These are phyloP conservation scores for Arthrobotrys sinensis DNA, from an alignment of 2,329 filamentous ascomycete genomes.

Conservation along the genomic window DNA sequence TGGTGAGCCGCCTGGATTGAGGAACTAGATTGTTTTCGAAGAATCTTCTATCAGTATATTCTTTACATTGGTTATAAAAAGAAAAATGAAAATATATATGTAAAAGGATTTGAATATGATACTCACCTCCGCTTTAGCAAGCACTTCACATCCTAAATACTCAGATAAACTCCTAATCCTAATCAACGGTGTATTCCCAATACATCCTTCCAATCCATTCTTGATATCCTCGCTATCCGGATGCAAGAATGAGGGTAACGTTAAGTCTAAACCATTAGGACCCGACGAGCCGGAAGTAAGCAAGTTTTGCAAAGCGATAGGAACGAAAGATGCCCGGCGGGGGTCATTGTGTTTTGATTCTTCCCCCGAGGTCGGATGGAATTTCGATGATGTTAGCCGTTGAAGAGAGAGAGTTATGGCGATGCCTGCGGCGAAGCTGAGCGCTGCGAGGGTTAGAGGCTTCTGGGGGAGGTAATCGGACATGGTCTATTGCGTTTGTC, in stretches of 20 bases:
- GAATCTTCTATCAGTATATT: conserved; percentile 63
- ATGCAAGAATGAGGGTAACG: conserved; percentile 21
- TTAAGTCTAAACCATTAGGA: not conserved
- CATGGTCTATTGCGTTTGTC: not conserved
- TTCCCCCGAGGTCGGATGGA: not conserved
- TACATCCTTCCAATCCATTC: conserved; percentile 89
- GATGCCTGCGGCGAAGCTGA: conserved; percentile 50
- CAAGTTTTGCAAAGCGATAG: conserved; percentile 46
- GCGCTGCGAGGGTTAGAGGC: conserved; percentile 21
- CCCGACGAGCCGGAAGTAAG: not conserved
- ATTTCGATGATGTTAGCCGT: conserved; percentile 9
- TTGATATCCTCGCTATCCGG: conserved; percentile 70
- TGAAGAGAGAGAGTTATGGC: conserved; percentile 42
- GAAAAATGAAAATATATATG: conserved; percentile 3
- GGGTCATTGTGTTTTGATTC: conserved; percentile 22
- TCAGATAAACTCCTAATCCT: conserved; percentile 87
- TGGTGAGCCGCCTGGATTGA: conserved; percentile 93
- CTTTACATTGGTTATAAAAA: conserved; percentile 49
- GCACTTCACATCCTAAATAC: conserved; percentile 87
- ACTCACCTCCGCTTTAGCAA: conserved; percentile 86
- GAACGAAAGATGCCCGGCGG: conserved; percentile 44
- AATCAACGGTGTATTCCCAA: conserved; percentile 92
- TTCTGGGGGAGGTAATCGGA: conserved; percentile 32
- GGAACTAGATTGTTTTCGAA: conserved; percentile 72
- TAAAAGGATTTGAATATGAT: not conserved